A percentile compares a stretch with the other conserved stretches of the same genome.
phyloP scores from a whole-genome alignment of 2,329 filamentous ascomycete genomes.

The Verticillium isaacii region DNA sequence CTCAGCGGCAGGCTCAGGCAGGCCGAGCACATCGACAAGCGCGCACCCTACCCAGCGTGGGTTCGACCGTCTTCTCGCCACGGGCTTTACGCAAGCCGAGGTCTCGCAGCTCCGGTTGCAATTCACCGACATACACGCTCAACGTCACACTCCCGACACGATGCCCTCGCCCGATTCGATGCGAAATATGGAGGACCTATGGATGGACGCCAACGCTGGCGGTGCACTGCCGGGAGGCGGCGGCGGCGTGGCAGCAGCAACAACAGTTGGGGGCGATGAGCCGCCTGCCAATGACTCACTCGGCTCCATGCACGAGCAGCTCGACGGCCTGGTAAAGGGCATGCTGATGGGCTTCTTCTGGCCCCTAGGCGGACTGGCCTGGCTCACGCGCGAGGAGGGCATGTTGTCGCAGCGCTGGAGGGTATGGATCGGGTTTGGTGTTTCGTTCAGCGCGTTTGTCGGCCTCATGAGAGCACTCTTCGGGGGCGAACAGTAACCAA shows the following conservation, averaged over 20 bases:
- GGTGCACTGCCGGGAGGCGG: constrained; percentile 28
- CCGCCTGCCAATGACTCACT: constrained; percentile 45
- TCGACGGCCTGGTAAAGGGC: constrained; percentile 85
- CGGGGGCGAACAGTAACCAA: constrained; percentile 15
- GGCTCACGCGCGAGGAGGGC: constrained; percentile 81
- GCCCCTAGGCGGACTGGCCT: constrained; percentile 80
- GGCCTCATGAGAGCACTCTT: constrained; percentile 29
- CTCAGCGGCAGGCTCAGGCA: constrained; percentile 12
- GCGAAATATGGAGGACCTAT: constrained; percentile 77
- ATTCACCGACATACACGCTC: constrained; percentile 79
- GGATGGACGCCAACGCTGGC: constrained; percentile 69
- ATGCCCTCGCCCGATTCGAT: constrained; percentile 77
- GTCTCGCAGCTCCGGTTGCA: constrained; percentile 81
- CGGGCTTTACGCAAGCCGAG: constrained; percentile 79
- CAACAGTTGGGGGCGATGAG: constrained; percentile 20
- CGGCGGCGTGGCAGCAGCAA: constrained; percentile 27
- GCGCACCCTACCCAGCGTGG: constrained; percentile 59
- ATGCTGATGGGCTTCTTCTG: constrained; percentile 93
- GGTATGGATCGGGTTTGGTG: constrained; percentile 80
- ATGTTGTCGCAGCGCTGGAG: constrained; percentile 82
- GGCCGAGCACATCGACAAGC: constrained; percentile 32
- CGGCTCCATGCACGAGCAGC: constrained; percentile 44
- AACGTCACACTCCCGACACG: constrained; percentile 79
- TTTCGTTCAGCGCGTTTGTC: constrained; percentile 52
- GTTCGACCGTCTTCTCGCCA: constrained; percentile 78